Conservation (phyloP, 306 rosid species). For the Fragaria ananassa region DNA sequence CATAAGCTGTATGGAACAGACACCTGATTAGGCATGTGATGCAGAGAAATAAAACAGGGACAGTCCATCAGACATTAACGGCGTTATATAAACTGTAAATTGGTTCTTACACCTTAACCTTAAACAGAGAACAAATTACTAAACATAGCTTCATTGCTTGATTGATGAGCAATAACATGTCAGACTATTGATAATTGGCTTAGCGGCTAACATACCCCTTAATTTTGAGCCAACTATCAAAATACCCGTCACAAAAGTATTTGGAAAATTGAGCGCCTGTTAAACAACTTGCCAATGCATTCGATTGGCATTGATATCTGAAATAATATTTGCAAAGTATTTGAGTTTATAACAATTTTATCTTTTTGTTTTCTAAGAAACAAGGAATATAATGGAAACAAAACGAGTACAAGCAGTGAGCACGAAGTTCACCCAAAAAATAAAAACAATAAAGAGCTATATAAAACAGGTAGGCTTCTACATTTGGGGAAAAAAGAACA, state of each 20-base stretch:
- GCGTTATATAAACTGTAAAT: not conserved
- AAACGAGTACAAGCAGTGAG: not conserved
- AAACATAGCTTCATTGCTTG: not conserved
- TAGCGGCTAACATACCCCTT: not conserved
- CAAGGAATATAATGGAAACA: not conserved
- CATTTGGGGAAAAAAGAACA: not conserved
- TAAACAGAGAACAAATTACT: not conserved
- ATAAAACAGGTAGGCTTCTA: not conserved
- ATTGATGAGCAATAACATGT: not conserved
- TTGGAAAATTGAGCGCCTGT: not conserved
- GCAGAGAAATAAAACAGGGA: not conserved
- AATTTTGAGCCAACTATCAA: not conserved
- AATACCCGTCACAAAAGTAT: not conserved
- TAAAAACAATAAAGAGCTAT: not conserved
- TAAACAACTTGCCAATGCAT: not conserved
- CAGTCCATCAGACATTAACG: not conserved
- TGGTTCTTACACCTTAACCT: not conserved
- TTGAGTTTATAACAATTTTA: not conserved
- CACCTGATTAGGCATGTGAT: constrained; percentile 11
- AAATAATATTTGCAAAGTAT: not conserved
- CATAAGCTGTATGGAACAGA: constrained; percentile 67
- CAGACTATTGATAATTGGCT: not conserved
- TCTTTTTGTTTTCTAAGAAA: not conserved
- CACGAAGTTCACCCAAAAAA: not conserved
- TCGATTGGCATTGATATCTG: not conserved